Base-by-base conservation (phyloP, 2,329 filamentous ascomycete genomes). In the Emydomyces testavorans region DNA sequence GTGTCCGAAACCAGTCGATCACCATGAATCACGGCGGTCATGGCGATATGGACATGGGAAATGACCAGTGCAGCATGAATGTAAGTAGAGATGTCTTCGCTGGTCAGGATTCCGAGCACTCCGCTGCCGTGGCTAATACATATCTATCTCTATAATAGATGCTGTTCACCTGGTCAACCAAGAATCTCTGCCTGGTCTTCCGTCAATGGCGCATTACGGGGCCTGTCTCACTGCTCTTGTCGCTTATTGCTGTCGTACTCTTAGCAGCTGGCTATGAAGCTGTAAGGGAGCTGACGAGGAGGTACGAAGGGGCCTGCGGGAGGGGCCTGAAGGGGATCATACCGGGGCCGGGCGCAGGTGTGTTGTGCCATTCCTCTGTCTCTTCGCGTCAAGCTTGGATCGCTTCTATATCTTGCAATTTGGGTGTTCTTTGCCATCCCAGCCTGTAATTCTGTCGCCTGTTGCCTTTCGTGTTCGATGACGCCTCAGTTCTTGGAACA, bases 111-210 rank as follows among this genome's bases (percentile, higher is more conserved):
- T 28, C 39, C 21, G 6, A 38, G 11, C 16, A 21, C 21, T 21
- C 7, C 21, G n/a, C 18, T 18, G 15, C n/a, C 34, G n/a, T n/a
- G 13, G 29, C 8, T 29, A 31, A 11, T 31, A 29, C 10, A 34
- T 16, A 15, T 31, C 18, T 6, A 24, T 18, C 13, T 16, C 2
- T 11, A 29, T 38, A 11, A n/a, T 23, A 94, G 88, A 96, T 95
- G 90, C 80, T 96, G 56, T 98, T 98, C 73, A 96, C 88, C 52
- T 98, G 90, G 90, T 80, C 88, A 65, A 90, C 89, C 2, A 78
- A 75, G 49, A 84, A 96, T 69, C 85, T 98, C 55, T 98, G 92
- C 76, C 93, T 98, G 67, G 79, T 98, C 66, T 98, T 96, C 74
- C 77, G 76, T 58, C 79, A 82, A 68, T 98, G 92, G 92, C 89